These are phyloP conservation scores for Cynanchum wilfordii DNA, from an alignment of 257 asterid genomes.

Conservation along the genomic window DNA sequence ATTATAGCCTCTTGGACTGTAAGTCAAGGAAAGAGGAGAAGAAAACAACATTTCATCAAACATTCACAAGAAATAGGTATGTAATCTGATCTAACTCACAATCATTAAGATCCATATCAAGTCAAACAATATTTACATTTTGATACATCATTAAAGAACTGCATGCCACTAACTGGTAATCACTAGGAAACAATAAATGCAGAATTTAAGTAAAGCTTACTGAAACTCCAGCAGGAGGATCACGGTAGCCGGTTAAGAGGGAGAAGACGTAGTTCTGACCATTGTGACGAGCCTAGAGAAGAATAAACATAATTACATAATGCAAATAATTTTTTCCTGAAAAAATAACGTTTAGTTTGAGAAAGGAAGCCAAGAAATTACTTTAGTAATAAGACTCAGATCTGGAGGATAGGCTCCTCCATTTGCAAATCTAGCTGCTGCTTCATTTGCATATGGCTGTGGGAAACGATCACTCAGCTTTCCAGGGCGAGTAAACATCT, in stretches of 20 bases:
- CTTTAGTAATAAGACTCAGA: slow-evolving; percentile 83
- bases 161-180: neutral
- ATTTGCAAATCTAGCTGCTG: slow-evolving; percentile 89
- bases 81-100: neutral
- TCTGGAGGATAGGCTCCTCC: slow-evolving; percentile 98
- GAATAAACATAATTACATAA: slow-evolving; percentile 14
- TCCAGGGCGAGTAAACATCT: slow-evolving; percentile 89
- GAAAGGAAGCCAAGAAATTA: slow-evolving; percentile 23
- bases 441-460: slow-evolving; percentile 78
- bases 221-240: slow-evolving; percentile 76
- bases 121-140: neutral
- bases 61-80: neutral
- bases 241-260: slow-evolving; percentile 70
- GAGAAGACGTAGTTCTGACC: slow-evolving; percentile 74
- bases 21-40: neutral
- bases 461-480: slow-evolving; percentile 87
- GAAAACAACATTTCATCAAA: neutral
- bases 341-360: neutral
- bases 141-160: neutral
- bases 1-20: neutral
- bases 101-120: neutral
- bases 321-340: neutral
- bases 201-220: slow-evolving; percentile 36
- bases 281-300: slow-evolving; percentile 69
- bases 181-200: slow-evolving; percentile 1